A percentile compares a stretch with the other conserved stretches of the same genome.
phyloP scores from a whole-genome alignment of 2,329 filamentous ascomycete species.

The Arachnomyces sp. region DNA sequence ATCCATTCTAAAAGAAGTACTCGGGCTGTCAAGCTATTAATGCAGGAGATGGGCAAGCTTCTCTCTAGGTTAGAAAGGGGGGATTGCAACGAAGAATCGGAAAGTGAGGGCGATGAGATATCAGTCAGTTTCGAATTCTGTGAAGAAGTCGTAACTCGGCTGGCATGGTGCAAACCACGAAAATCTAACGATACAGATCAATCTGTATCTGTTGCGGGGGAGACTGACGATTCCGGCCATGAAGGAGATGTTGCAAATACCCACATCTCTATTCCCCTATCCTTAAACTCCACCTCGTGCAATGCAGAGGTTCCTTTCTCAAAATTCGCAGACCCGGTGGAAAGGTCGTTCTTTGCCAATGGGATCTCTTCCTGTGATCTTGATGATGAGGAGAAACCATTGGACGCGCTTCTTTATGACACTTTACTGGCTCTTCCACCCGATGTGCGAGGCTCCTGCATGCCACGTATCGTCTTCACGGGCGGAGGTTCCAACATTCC shows the following conservation, averaged over 20 bases:
- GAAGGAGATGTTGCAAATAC: slow-evolving; percentile 36
- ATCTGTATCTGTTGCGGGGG: slow-evolving; percentile 9
- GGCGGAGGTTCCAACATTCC: slow-evolving; percentile 73
- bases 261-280: slow-evolving; percentile 37
- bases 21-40: slow-evolving; percentile 65
- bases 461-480: slow-evolving; percentile 80
- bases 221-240: slow-evolving; percentile 31
- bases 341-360: slow-evolving; percentile 63
- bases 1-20: slow-evolving; percentile 63
- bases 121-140: slow-evolving; percentile 66
- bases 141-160: slow-evolving; percentile 67
- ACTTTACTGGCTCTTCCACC: slow-evolving; percentile 67
- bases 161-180: slow-evolving; percentile 63
- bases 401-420: slow-evolving; percentile 70
- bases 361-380: slow-evolving; percentile 50
- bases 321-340: slow-evolving; percentile 64
- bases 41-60: slow-evolving; percentile 55
- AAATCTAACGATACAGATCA: slow-evolving; percentile 4
- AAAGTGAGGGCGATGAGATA: slow-evolving; percentile 25
- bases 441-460: slow-evolving; percentile 76
- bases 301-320: slow-evolving; percentile 60
- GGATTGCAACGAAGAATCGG: slow-evolving; percentile 12
- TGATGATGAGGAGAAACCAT: slow-evolving; percentile 78
- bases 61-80: slow-evolving; percentile 17
- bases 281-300: slow-evolving; percentile 29